Conservation (phyloP, 2,329 filamentous ascomycete genomes). For the Neonectria faginata region DNA sequence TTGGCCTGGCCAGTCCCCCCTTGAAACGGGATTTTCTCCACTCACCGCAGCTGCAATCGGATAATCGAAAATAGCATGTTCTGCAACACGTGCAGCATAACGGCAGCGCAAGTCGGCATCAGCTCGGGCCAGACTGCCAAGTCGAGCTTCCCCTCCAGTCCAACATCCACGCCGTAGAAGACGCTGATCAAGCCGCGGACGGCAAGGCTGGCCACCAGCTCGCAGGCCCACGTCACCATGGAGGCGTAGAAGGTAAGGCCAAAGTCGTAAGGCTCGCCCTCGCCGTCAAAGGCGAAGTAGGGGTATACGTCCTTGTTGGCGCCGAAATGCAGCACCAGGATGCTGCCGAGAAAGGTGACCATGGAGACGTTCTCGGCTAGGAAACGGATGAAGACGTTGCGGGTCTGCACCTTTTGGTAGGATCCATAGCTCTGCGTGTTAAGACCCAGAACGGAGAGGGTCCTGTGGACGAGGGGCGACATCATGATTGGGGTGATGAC, state of each 20-base stretch:
- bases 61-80: slow-evolving; percentile 80
- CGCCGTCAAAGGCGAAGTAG: slow-evolving; percentile 73
- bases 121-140: slow-evolving; percentile 75
- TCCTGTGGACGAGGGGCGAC: slow-evolving; percentile 68
- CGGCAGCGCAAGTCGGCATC: slow-evolving; percentile 72
- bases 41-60: slow-evolving; percentile 66
- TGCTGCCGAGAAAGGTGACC: slow-evolving; percentile 74
- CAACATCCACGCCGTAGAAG: slow-evolving; percentile 71
- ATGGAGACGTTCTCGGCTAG: slow-evolving; percentile 76
- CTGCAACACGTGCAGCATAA: slow-evolving; percentile 76
- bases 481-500: slow-evolving; percentile 73
- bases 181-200: slow-evolving; percentile 69
- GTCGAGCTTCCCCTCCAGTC: slow-evolving; percentile 73
- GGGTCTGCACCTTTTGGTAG: slow-evolving; percentile 74
- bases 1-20: slow-evolving; percentile 12
- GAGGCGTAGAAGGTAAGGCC: slow-evolving; percentile 72
- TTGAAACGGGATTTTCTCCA: slow-evolving; percentile 28
- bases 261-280: slow-evolving; percentile 67
- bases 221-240: slow-evolving; percentile 74
- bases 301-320: slow-evolving; percentile 76
- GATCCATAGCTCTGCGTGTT: slow-evolving; percentile 70
- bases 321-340: slow-evolving; percentile 74
- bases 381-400: slow-evolving; percentile 76
- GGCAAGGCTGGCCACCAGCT: slow-evolving; percentile 70
- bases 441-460: slow-evolving; percentile 64